A percentile compares a stretch with the other conserved stretches of the same genome.
Conservation (phyloP, 169 alveolate species). For the Plasmodium relictum region DNA sequence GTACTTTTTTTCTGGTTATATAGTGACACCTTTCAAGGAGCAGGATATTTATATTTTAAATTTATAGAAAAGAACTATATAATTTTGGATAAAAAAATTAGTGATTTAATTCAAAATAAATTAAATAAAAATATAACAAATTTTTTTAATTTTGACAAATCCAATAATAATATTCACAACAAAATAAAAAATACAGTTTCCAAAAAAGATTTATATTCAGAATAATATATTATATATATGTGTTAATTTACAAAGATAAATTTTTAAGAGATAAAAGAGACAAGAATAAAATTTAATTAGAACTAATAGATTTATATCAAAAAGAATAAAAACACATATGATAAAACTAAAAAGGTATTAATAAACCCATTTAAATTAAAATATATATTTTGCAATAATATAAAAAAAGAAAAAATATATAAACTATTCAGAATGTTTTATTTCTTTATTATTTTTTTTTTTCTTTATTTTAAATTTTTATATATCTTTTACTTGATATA, state of each 20-base stretch:
- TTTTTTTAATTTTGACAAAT: slow-evolving; percentile 47
- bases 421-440: too few species aligned
- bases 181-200: slow-evolving; percentile 58
- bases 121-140: slow-evolving; percentile 29
- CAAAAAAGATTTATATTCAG: slow-evolving; percentile 49
- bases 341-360: background rate
- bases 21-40: slow-evolving; percentile 85
- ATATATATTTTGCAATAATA: too few species aligned
- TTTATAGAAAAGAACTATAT: slow-evolving; percentile 49
- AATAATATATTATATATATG: too few species aligned
- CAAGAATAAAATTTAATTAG: background rate
- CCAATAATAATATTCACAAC: slow-evolving; percentile 52
- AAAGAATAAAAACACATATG: background rate
- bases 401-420: too few species aligned
- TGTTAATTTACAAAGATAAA: too few species aligned
- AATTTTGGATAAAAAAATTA: slow-evolving; percentile 43
- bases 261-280: too few species aligned
- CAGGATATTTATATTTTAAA: slow-evolving; percentile 84
- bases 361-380: background rate
- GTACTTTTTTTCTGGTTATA: slow-evolving; percentile 84
- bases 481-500: too few species aligned
- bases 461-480: too few species aligned
- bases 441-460: too few species aligned
- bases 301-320: slow-evolving; percentile 9
- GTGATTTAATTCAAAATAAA: slow-evolving; percentile 34